Conservation (phyloP, 2,329 filamentous ascomycete genomes). For the Plectosphaerella cucumerina region DNA sequence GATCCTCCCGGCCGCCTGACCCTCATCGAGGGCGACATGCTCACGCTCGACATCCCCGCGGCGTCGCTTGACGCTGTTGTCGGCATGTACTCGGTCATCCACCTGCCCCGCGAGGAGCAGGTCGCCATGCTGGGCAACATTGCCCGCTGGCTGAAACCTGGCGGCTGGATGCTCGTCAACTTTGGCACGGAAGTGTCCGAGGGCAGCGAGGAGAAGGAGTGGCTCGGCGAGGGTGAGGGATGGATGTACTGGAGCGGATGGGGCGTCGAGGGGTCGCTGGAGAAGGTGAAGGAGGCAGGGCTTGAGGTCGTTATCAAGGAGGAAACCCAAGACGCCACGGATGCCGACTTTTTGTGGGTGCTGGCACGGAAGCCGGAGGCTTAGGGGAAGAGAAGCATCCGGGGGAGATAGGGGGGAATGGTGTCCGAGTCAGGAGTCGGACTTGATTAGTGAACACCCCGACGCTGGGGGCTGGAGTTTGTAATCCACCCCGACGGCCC, state of each 20-base stretch:
- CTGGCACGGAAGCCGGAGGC: slow-evolving; percentile 23
- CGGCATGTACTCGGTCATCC: slow-evolving; percentile 51
- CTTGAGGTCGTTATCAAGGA: slow-evolving; percentile 27
- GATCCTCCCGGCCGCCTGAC: slow-evolving; percentile 12
- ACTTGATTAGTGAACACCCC: no score
- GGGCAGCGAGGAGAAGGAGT: slow-evolving; percentile 25
- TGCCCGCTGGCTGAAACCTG: slow-evolving; percentile 43
- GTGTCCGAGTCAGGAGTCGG: no score
- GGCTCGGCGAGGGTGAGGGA: slow-evolving; percentile 31
- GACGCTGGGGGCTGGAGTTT: no score
- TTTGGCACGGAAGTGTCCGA: slow-evolving; percentile 28
- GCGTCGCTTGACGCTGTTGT: slow-evolving; percentile 42
- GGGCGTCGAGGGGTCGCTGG: slow-evolving; percentile 27
- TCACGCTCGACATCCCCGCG: slow-evolving; percentile 22
- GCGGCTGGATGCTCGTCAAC: slow-evolving; percentile 45
- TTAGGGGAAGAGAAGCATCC: no score
- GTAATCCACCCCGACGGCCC: no score
- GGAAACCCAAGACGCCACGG: slow-evolving; percentile 23
- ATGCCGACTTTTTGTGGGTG: slow-evolving; percentile 34
- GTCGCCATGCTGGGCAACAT: slow-evolving; percentile 37
- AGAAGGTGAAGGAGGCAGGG: slow-evolving; percentile 22
- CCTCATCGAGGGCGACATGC: slow-evolving; percentile 34
- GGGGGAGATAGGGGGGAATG: no score
- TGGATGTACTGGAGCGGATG: slow-evolving; percentile 42
- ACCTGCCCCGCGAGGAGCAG: slow-evolving; percentile 49